Evolutionary conservation across 2,329 filamentous ascomycete species (phyloP).

Genomic region (Cordyceps fumosorosea): DNA sequence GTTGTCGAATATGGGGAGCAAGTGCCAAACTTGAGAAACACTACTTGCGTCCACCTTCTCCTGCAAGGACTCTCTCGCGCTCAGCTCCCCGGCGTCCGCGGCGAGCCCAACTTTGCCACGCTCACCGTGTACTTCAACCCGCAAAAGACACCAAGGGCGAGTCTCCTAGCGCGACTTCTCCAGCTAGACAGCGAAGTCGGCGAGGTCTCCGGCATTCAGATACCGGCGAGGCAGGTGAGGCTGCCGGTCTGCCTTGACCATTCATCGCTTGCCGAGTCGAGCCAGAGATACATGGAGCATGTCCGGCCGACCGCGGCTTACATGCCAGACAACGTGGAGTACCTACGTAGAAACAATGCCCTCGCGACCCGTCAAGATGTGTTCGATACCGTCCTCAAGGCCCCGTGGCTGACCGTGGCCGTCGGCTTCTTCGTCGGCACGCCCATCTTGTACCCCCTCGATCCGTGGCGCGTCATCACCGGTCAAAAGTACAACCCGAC

Average conservation of each 20-base stretch:
- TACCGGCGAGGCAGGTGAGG: slow-evolving; percentile 15
- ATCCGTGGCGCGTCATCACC: slow-evolving; percentile 14
- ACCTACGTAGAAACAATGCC: slow-evolving; percentile 33
- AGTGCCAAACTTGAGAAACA: slow-evolving; percentile 48
- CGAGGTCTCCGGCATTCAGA: not conserved
- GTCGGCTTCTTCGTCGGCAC: slow-evolving; percentile 29
- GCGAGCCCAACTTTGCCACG: slow-evolving; percentile 17
- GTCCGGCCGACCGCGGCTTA: slow-evolving; percentile 53
- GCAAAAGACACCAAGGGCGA: not conserved
- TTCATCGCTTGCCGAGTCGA: slow-evolving; percentile 29
- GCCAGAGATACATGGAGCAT: slow-evolving; percentile 50
- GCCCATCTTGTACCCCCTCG: slow-evolving; percentile 20
- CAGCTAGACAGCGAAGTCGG: not conserved
- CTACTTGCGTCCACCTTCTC: slow-evolving; percentile 19
- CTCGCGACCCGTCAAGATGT: slow-evolving; percentile 25
- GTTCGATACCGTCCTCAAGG: slow-evolving; percentile 26
- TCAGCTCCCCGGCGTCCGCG: slow-evolving; percentile 10
- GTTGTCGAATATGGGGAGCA: slow-evolving; percentile 31
- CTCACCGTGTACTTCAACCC: slow-evolving; percentile 19
- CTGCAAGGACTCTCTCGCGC: slow-evolving; percentile 11
- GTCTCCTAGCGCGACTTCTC: not conserved
- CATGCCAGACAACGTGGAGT: slow-evolving; percentile 52
- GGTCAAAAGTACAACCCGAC: slow-evolving; percentile 25
- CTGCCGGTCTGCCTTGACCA: slow-evolving; percentile 23
- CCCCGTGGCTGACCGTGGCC: slow-evolving; percentile 24